phyloP scores from a whole-genome alignment of 768 basidiomycete genomes.

The Boletus rubescentipes region DNA sequence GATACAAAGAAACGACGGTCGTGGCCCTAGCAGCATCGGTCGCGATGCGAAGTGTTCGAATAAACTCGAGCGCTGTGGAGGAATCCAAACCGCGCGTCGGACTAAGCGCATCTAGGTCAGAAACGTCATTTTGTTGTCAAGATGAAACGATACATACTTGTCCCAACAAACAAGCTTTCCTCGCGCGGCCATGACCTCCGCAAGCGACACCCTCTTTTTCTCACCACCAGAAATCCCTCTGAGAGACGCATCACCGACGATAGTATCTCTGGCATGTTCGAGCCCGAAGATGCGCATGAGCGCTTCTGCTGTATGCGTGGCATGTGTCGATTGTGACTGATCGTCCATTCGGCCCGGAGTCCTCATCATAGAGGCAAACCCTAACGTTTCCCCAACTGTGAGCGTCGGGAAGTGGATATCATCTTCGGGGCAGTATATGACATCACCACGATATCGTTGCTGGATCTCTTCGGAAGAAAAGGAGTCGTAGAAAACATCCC shows the following conservation, averaged over 20 bases:
- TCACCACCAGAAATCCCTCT: conserved; percentile 77
- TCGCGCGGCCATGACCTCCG: conserved; percentile 64
- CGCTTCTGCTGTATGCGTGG: conserved; percentile 45
- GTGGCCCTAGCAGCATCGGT: conserved; percentile 56
- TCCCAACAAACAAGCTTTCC: conserved; percentile 73
- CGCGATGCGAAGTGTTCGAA: conserved; percentile 59
- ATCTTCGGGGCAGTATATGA: conserved; percentile 38
- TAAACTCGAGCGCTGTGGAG: conserved; percentile 72
- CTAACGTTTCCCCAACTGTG: conserved; percentile 47
- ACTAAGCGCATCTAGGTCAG: conserved; percentile 36
- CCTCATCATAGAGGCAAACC: conserved; percentile 53
- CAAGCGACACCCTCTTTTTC: conserved; percentile 81
- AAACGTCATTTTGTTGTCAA: not conserved
- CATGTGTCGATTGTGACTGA: conserved; percentile 26
- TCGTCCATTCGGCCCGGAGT: conserved; percentile 29
- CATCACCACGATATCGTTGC: conserved; percentile 47
- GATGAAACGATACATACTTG: conserved; percentile 45
- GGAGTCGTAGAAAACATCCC: conserved; percentile 46
- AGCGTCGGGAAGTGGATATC: conserved; percentile 34
- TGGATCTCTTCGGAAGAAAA: conserved; percentile 44
- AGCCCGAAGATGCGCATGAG: conserved; percentile 74
- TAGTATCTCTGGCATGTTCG: conserved; percentile 65
- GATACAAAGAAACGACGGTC: conserved; percentile 83
- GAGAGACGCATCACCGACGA: conserved; percentile 75
- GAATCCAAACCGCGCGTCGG: conserved; percentile 66